Conservation (phyloP, 2,329 filamentous ascomycete genomes). For the Ophiostoma piceae region DNA sequence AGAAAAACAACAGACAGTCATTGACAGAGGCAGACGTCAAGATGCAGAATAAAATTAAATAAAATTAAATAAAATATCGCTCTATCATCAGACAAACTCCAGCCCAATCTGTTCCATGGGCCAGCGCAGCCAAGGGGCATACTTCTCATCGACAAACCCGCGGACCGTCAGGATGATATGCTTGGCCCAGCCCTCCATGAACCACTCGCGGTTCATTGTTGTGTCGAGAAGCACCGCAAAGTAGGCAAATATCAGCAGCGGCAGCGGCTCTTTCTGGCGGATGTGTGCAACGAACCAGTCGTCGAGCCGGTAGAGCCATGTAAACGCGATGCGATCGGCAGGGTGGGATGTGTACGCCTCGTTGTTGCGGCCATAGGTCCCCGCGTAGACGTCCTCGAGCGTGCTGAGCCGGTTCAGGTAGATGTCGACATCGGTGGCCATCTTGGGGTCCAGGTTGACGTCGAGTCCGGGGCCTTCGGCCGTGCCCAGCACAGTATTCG, state of each 20-base stretch:
- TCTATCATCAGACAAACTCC: neutral
- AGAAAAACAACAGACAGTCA: neutral
- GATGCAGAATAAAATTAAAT: neutral
- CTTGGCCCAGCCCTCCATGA: constrained; percentile 1
- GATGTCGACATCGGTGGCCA: neutral
- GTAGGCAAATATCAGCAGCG: neutral
- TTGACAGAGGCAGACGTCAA: neutral
- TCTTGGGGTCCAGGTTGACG: neutral
- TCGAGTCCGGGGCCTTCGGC: neutral
- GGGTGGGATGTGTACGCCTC: neutral
- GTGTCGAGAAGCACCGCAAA: neutral
- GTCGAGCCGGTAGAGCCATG: constrained; percentile 2
- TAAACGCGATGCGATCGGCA: neutral
- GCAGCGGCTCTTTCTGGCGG: constrained; percentile 3
- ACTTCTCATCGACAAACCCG: neutral
- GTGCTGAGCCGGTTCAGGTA: neutral
- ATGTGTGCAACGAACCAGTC: neutral
- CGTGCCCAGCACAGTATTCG: neutral
- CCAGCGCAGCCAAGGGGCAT: neutral
- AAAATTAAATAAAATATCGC: neutral
- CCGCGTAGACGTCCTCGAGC: neutral
- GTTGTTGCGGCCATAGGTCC: neutral
- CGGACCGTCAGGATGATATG: neutral
- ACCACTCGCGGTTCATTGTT: neutral
- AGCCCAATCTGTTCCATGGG: neutral